phyloP scores from a whole-genome alignment of 495 filamentous ascomycete species.

The Echria macrotheca region DNA sequence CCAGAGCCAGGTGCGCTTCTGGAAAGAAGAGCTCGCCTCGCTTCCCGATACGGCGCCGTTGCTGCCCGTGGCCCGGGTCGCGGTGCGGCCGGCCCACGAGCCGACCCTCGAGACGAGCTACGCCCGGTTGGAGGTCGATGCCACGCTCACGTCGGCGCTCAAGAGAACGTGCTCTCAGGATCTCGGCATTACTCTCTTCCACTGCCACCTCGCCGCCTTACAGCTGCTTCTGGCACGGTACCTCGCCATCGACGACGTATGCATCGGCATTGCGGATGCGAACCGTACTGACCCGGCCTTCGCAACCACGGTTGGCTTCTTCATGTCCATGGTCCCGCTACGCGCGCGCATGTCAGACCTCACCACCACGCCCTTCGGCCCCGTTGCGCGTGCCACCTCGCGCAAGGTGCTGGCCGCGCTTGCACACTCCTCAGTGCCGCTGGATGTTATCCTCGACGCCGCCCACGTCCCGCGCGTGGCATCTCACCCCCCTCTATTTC shows the following conservation, averaged over 20 bases:
- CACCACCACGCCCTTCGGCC: not conserved
- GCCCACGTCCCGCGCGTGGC: constrained; percentile 4
- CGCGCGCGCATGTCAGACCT: not conserved
- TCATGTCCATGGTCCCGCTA: not conserved
- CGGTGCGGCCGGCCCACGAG: not conserved
- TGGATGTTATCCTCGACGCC: not conserved
- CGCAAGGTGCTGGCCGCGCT: not conserved
- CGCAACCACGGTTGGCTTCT: not conserved
- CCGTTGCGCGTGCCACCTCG: not conserved
- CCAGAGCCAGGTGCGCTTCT: not conserved
- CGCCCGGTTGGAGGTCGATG: not conserved
- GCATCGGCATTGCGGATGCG: constrained; percentile 1
- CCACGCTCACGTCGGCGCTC: not conserved
- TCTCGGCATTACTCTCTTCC: constrained; percentile 4
- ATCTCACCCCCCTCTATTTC: constrained; percentile 19
- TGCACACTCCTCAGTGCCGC: not conserved
- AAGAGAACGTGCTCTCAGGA: not conserved
- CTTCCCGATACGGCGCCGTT: not conserved
- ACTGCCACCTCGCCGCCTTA: not conserved
- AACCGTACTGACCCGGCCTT: not conserved
- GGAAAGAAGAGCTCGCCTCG: not conserved
- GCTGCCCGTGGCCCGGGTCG: not conserved
- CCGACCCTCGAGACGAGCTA: not conserved
- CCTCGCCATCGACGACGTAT: not conserved
- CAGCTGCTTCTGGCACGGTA: not conserved